Evolutionary conservation across 495 filamentous ascomycete genomes (phyloP).

Genomic region (Sordaria brevicollis): DNA sequence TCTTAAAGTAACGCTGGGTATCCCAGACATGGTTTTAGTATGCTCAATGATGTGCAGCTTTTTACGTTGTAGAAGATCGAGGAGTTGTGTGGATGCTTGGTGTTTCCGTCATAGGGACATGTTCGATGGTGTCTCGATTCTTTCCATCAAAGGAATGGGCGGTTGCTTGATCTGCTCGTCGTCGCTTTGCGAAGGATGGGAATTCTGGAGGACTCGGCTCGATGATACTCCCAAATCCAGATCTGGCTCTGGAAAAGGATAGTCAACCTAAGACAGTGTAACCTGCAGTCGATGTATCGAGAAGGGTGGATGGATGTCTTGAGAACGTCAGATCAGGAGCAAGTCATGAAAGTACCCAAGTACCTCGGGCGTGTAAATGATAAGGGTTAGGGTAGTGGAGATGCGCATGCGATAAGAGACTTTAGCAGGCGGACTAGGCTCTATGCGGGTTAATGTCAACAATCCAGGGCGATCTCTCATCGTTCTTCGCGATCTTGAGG

Average conservation of each 20-base stretch:
- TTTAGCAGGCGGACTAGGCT: not conserved
- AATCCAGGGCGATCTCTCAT: not conserved
- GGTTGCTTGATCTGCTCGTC: not conserved
- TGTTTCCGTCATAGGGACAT: not conserved
- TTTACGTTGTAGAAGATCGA: not conserved
- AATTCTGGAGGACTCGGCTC: not conserved
- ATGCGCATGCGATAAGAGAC: not conserved
- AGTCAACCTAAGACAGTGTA: not conserved
- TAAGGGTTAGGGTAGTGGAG: not conserved
- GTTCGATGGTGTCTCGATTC: not conserved
- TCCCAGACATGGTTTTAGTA: not conserved
- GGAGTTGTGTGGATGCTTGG: not conserved
- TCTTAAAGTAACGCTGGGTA: not conserved
- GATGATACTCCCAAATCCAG: not conserved
- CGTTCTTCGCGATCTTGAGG: not conserved
- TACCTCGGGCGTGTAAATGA: not conserved
- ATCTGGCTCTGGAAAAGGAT: not conserved
- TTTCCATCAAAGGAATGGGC: not conserved
- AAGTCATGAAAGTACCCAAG: not conserved
- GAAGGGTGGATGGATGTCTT: not conserved
- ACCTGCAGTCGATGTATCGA: not conserved
- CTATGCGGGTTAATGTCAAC: not conserved
- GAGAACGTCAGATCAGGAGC: not conserved
- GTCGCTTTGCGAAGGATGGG: not conserved
- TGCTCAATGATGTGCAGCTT: not conserved